Percentiles rank a stretch among this genome's conserved stretches.
Conservation (phyloP, 495 filamentous ascomycete genomes). For the Aspergillus coremiiformis region DNA sequence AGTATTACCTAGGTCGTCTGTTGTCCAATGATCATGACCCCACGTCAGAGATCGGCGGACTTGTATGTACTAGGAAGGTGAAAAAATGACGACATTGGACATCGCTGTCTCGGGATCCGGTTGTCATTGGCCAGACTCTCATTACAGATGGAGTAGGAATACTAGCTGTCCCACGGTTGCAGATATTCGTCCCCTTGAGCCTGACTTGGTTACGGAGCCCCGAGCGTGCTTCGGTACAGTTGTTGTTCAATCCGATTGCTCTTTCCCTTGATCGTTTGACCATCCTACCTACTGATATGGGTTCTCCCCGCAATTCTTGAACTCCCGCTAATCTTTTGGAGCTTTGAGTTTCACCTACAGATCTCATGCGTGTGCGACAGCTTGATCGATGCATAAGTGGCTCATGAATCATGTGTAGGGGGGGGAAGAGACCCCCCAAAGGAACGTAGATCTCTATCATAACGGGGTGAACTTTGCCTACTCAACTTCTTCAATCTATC, state of each 20-base stretch:
- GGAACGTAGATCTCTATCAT: no score
- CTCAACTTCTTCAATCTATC: no score
- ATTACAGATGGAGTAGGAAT: background rate
- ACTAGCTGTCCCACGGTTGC: conserved; percentile 7
- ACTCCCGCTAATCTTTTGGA: background rate
- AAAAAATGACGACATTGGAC: conserved; percentile 21
- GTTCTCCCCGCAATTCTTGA: background rate
- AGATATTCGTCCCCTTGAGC: background rate
- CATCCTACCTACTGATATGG: background rate
- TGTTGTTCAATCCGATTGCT: background rate
- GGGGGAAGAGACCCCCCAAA: no score
- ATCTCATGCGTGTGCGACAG: background rate
- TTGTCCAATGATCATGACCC: conserved; percentile 8
- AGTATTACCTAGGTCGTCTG: background rate
- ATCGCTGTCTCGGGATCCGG: background rate
- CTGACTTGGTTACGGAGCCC: background rate
- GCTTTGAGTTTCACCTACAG: background rate
- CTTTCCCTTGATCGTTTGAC: background rate
- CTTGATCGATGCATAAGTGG: background rate
- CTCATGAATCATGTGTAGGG: background rate
- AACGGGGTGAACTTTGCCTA: background rate
- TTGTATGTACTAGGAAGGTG: conserved; percentile 14
- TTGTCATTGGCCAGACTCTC: background rate
- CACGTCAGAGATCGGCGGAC: conserved; percentile 29
- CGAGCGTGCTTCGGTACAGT: background rate